Conservation (phyloP, 1,139 yeast species). For the Kodamaea anthophila region DNA sequence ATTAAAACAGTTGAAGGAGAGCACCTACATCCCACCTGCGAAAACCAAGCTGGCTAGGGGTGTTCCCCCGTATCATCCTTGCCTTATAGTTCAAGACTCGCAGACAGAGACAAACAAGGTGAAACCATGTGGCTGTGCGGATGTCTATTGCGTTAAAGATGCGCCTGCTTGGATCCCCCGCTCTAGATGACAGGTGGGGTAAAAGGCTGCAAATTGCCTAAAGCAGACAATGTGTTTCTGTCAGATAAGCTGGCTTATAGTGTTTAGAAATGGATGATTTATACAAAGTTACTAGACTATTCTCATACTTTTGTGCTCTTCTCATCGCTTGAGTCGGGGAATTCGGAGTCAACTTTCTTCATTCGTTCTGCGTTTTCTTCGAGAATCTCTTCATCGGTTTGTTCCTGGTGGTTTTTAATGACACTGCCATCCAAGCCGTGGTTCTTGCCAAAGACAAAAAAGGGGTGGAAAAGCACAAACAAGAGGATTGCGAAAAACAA, state of each 20-base stretch:
- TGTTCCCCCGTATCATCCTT: slow-evolving; percentile 39
- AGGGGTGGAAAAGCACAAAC: slow-evolving; percentile 23
- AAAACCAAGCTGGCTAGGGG: slow-evolving; percentile 9
- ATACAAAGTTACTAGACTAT: no score
- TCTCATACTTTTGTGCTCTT: no score
- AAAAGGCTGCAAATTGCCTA: no score
- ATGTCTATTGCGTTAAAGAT: slow-evolving; percentile 36
- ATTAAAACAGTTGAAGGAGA: slow-evolving; percentile 21
- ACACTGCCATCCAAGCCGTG: slow-evolving; percentile 8
- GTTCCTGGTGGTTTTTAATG: slow-evolving; percentile 1
- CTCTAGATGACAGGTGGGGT: no score
- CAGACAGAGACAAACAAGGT: slow-evolving; percentile 35
- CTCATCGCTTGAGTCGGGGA: no score
- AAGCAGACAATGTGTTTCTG: no score
- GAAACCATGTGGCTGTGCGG: slow-evolving; percentile 42
- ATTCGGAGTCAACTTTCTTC: neutral
- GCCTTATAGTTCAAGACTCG: slow-evolving; percentile 39
- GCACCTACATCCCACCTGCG: slow-evolving; percentile 31
- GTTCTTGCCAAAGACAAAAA: slow-evolving; percentile 19
- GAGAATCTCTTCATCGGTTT: neutral
- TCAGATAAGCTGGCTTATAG: no score
- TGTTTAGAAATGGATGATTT: no score
- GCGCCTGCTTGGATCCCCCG: slow-evolving; percentile 41
- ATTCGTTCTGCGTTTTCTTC: neutral
- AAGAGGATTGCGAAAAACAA: slow-evolving; percentile 16